Conservation (phyloP, 139 green algal genomes). For the Nannochloris sp. region DNA sequence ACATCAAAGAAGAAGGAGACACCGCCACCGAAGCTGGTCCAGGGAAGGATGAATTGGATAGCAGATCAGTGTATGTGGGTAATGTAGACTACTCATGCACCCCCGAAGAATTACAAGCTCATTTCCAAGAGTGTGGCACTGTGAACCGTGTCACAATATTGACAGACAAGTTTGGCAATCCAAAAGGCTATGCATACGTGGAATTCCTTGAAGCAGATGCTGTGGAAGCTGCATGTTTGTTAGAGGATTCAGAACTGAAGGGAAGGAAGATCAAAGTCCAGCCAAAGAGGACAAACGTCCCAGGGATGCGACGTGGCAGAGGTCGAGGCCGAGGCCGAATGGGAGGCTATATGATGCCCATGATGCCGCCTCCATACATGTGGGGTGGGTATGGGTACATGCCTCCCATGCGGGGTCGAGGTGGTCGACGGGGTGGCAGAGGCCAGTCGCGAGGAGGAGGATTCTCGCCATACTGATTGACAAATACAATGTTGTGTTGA, state of each 20-base stretch:
- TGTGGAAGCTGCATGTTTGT: conserved; percentile 72
- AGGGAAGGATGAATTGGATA: conserved; percentile 79
- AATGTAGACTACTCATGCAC: conserved; percentile 90
- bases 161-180: conserved; percentile 84
- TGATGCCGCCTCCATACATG: conserved; percentile 30
- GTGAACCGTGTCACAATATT: conserved; percentile 98
- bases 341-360: conserved; percentile 21
- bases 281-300: conserved; percentile 91
- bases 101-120: conserved; percentile 89
- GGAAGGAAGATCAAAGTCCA: conserved; percentile 75
- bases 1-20: neutral
- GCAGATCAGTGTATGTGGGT: conserved; percentile 80
- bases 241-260: conserved; percentile 71
- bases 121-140: conserved; percentile 83
- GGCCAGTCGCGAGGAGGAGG: neutral
- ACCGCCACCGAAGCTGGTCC: conserved; percentile 14
- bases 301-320: conserved; percentile 70
- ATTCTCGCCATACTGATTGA: conserved; percentile 39
- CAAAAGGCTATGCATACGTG: conserved; percentile 96
- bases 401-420: conserved; percentile 11
- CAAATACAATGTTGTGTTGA: conserved; percentile 8
- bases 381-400: conserved; percentile 23
- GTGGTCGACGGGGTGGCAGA: conserved; percentile 4
- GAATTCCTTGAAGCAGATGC: conserved; percentile 96
- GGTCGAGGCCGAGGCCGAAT: conserved; percentile 42